Evolutionary conservation across 805 yeast genomes (phyloP), one percentile per base, ranked within the genome.

Genomic region (Sugiyamaella chiloensis): DNA sequence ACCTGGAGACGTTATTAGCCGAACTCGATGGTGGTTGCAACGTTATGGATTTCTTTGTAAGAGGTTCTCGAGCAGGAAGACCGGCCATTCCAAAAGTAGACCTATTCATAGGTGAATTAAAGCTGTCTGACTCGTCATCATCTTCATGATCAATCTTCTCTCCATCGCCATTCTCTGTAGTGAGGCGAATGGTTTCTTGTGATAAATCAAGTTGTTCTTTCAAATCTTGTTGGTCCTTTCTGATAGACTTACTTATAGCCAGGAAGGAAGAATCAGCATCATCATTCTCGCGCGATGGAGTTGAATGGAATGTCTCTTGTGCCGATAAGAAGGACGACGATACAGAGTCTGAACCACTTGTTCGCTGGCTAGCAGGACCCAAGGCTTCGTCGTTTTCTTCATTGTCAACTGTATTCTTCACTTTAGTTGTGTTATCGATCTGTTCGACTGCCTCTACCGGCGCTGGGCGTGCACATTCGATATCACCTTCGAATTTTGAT

Each of bases 61-160:
- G 44, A 4, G 58, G 58, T 17, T 50, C 54, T 21, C 54, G 30
- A 4, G 48, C 46, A 4, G 58, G 58, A 4, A 54, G 44, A 14
- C 49, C 40, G 4, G 54, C 51, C 30, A 52, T 50, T 1, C 55
- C 58, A 35, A 50, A 42, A 2, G 53, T 43, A 11, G 53, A 44
- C 24, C 47, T 30, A 40, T 24, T 43, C 12, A 47, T 46, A 4
- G 51, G 52, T 8, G 27, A 30, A 19, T 39, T 44, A 5, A 46
- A 49, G 11, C 29, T 43, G 31, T 31, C 24, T 4, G 27, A 26
- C 12, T 30, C 45, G 16, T 19, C 42, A 9, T 35, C 6, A 19
- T 12, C 37, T 27, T 5, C 23, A 20, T 21, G n/a, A 5, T 4
- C 40, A 24, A 9, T 34, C 6, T 46, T 12, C 26, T 24, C 35